Conservation (phyloP, 106 monocot genomes). For the Phalaenopsis equestris region DNA sequence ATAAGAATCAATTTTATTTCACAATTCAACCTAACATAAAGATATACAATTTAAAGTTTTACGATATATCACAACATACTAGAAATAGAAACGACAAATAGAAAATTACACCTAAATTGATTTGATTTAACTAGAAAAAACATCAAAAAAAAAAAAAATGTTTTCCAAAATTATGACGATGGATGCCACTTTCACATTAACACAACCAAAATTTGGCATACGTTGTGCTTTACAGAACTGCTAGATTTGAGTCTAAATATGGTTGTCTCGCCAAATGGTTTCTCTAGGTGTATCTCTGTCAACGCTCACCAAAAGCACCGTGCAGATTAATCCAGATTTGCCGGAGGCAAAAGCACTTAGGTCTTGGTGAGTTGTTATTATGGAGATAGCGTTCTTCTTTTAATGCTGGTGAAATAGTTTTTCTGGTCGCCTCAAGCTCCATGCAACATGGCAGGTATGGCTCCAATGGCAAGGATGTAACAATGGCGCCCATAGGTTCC, state of each 20-base stretch:
- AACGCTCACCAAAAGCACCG: constrained; percentile 58
- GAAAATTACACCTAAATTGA: too few species aligned
- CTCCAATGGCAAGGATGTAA: constrained; percentile 52
- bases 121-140: too few species aligned
- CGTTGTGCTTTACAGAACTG: neutral
- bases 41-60: too few species aligned
- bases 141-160: too few species aligned
- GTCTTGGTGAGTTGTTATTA: constrained; percentile 42
- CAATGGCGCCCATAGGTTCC: constrained; percentile 55
- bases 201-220: neutral
- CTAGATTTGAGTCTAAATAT: neutral
- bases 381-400: neutral
- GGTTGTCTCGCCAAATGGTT: neutral
- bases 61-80: too few species aligned
- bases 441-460: constrained; percentile 52
- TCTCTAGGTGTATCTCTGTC: constrained; percentile 72
- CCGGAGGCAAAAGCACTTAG: constrained; percentile 69
- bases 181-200: neutral
- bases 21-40: too few species aligned
- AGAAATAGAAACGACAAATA: too few species aligned
- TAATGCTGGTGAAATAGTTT: neutral
- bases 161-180: too few species aligned
- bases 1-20: too few species aligned
- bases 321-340: constrained; percentile 71
- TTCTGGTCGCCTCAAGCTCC: neutral